Evolutionary conservation across 2,329 filamentous ascomycete genomes (phyloP).

Genomic region (Seiridium cupressi): DNA sequence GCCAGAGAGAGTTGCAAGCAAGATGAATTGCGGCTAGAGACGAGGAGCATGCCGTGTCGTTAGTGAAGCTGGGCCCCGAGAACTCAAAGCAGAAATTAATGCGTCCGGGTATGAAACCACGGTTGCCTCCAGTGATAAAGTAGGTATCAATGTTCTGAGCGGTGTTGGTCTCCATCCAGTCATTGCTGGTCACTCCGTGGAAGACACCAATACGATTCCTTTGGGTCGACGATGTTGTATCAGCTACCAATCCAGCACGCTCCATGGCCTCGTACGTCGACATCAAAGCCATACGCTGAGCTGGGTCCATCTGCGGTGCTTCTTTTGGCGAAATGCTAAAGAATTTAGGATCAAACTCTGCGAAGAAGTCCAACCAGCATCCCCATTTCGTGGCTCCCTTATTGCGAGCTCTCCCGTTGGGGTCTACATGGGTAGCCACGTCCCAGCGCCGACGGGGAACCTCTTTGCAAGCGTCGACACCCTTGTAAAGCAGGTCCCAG

Average conservation of each 20-base stretch:
- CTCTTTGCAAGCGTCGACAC: slow-evolving; percentile 20
- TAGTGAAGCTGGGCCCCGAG: slow-evolving; percentile 22
- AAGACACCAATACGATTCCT: slow-evolving; percentile 17
- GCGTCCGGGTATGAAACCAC: slow-evolving; percentile 33
- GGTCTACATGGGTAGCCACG: slow-evolving; percentile 18
- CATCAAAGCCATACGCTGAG: slow-evolving; percentile 61
- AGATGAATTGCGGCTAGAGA: slow-evolving; percentile 20
- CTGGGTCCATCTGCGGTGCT: slow-evolving; percentile 52
- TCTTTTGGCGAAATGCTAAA: slow-evolving; percentile 24
- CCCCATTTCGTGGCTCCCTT: slow-evolving; percentile 14
- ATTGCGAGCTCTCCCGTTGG: slow-evolving; percentile 17
- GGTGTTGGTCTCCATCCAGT: slow-evolving; percentile 62
- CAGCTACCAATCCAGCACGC: slow-evolving; percentile 43
- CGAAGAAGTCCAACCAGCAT: slow-evolving; percentile 18
- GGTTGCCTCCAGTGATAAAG: slow-evolving; percentile 30
- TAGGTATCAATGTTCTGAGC: slow-evolving; percentile 52
- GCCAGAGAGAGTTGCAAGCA: slow-evolving; percentile 57
- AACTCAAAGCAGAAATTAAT: slow-evolving; percentile 36
- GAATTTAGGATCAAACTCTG: slow-evolving; percentile 18
- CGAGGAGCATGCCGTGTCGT: slow-evolving; percentile 30
- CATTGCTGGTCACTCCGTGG: slow-evolving; percentile 17
- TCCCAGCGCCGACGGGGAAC: slow-evolving; percentile 18
- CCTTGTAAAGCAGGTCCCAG: slow-evolving; percentile 21
- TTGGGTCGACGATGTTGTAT: slow-evolving; percentile 15
- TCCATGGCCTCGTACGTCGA: slow-evolving; percentile 69